Evolutionary conservation across 2,329 filamentous ascomycete species (phyloP).

Genomic region (Fusarium falciforme): DNA sequence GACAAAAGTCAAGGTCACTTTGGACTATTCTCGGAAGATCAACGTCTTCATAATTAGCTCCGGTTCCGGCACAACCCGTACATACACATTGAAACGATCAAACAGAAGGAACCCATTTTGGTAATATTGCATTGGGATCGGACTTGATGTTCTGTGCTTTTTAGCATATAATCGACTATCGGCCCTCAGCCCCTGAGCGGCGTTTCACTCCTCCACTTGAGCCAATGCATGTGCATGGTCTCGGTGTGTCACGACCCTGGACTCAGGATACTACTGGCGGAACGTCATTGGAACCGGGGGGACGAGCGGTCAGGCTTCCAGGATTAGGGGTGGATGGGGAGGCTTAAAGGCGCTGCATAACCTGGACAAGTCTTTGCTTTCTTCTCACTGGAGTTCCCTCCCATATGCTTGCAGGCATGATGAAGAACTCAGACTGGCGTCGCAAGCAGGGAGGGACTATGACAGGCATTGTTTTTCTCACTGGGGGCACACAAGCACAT

Average conservation of each 20-base stretch:
- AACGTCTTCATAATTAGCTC: constrained; percentile 44
- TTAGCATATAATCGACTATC: constrained; percentile 47
- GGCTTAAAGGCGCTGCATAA: constrained; percentile 29
- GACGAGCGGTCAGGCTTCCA: constrained; percentile 23
- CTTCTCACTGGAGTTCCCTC: constrained; percentile 26
- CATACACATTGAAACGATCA: constrained; percentile 49
- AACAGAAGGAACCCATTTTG: constrained; percentile 51
- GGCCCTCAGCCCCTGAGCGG: constrained; percentile 23
- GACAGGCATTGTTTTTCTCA: constrained; percentile 41
- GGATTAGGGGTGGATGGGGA: constrained; percentile 34
- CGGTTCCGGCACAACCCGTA: constrained; percentile 47
- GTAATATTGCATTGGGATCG: constrained; percentile 62
- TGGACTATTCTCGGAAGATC: constrained; percentile 47
- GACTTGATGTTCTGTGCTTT: constrained; percentile 43
- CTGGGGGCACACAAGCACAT: constrained; percentile 41
- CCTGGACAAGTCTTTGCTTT: constrained; percentile 31
- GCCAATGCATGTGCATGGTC: constrained; percentile 15
- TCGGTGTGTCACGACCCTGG: background rate
- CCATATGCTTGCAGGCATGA: constrained; percentile 8
- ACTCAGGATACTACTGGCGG: constrained; percentile 13
- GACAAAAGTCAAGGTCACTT: constrained; percentile 45
- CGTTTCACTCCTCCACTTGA: constrained; percentile 14
- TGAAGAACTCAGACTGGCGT: constrained; percentile 17
- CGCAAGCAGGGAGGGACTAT: constrained; percentile 36
- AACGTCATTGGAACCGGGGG: constrained; percentile 3